phyloP scores from a whole-genome alignment of 23 red algal genomes.

The Cyanidiococcus yangmingshanensis region DNA sequence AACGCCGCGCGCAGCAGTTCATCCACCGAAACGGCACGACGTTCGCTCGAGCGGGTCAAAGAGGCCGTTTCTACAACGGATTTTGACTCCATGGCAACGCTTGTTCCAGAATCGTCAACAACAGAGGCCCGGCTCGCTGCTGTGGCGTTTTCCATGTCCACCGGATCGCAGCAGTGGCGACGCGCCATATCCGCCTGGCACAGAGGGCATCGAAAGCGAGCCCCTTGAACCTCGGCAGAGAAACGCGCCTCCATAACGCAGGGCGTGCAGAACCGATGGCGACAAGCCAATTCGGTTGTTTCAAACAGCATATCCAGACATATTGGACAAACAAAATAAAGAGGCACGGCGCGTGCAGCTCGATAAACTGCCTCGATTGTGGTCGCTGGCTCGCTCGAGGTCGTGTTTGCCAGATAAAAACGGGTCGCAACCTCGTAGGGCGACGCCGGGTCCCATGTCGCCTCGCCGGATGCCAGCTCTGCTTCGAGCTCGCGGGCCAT shows the following conservation, averaged over 20 bases:
- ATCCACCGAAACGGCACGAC: not conserved
- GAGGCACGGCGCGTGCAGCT: not conserved
- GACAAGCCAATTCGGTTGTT: not conserved
- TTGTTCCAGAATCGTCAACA: not conserved
- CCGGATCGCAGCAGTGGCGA: not conserved
- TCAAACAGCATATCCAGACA: slow-evolving; percentile 19
- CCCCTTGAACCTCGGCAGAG: not conserved
- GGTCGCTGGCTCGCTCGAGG: not conserved
- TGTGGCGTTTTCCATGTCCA: not conserved
- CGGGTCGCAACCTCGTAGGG: slow-evolving; percentile 7
- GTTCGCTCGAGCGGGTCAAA: not conserved
- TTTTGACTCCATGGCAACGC: not conserved
- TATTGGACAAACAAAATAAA: not conserved
- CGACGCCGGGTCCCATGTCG: not conserved
- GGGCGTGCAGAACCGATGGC: not conserved
- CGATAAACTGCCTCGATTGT: not conserved
- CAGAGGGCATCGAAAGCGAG: not conserved
- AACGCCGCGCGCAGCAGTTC: slow-evolving; percentile 7
- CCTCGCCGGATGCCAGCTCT: not conserved
- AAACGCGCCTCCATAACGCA: not conserved
- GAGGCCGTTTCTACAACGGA: not conserved
- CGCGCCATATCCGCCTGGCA: not conserved
- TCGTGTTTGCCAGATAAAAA: slow-evolving; percentile 4
- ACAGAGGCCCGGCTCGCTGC: not conserved
- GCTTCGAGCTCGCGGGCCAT: not conserved